Base-by-base conservation (phyloP, 2,329 filamentous ascomycete species). In the Ascosphaera aggregata region DNA sequence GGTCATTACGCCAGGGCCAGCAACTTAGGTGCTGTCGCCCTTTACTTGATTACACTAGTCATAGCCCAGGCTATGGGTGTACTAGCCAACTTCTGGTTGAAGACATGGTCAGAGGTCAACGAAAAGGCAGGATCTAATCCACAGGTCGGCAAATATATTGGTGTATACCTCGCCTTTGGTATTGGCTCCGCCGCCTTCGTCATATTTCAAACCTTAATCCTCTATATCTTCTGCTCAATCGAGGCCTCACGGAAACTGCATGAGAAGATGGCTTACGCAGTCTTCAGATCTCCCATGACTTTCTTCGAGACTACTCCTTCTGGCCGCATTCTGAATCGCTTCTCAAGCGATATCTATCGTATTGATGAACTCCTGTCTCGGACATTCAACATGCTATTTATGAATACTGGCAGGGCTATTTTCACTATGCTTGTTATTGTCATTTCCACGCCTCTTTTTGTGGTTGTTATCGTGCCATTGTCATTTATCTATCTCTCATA, bases 181-280 rank as follows among this genome's bases (percentile, higher is more conserved):
- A 70, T 98, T 39, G 86, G 86, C 22, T 76, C 80, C 18, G 78
- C 89, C 32, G 67, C 71, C 34, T 65, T 98, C 45, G 86, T 91
- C 2, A 82, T 95, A 34, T 53, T 91, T 20, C 89, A 95, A 59
- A 95, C 86, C 4, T 63, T 98, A 48, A 84, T 98, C 45, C 66
- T 98, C 19, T 98, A 89, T 89, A 95, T 98, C 47, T 95, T 98
- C 62, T 98, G 91, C 61, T 95, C 89, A 3, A 98, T 98, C 45
- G 89, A 98, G 70, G 89, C 89, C 38, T 94, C 86, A 16, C 73
- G 89, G 44, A 98, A 95, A 61, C 67, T 98, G 41, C 89, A 98
- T 55, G 89, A 95, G 60, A 71, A 81, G 46, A 95, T 98, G 89
- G 86, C 86, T 34, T 89, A 79, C 50, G 84, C 89, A 15, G 94